phyloP scores from a whole-genome alignment of 2,329 filamentous ascomycete genomes.

The Arthrobotrys musiformis region DNA sequence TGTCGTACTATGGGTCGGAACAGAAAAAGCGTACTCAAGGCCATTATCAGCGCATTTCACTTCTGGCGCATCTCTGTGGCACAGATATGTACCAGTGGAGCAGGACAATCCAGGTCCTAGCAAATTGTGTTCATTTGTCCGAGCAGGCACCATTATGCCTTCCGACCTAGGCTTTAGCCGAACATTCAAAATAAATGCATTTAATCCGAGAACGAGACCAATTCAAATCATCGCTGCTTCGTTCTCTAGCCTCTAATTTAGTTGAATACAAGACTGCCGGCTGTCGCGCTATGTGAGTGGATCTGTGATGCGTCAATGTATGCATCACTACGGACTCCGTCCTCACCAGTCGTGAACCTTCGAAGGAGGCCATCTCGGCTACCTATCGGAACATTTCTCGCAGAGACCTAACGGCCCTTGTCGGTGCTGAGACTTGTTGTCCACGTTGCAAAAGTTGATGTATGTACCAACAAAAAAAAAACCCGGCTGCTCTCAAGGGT shows the following conservation, averaged over 20 bases:
- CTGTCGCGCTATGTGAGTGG: neutral
- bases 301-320: neutral
- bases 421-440: neutral
- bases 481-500: too few relatives aligned
- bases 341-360: neutral
- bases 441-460: neutral
- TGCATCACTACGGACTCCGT: neutral
- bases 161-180: too few relatives aligned
- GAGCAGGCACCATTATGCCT: neutral
- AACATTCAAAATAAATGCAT: too few relatives aligned
- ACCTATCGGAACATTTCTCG: constrained; percentile 4
- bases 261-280: too few relatives aligned
- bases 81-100: too few relatives aligned
- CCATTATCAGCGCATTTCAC: neutral
- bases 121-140: neutral
- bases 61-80: neutral
- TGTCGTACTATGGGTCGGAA: neutral
- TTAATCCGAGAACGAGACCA: too few relatives aligned
- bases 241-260: too few relatives aligned
- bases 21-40: neutral
- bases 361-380: neutral
- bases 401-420: neutral
- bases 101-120: neutral
- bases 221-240: too few relatives aligned
- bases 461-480: too few relatives aligned